Evolutionary conservation across 2,329 filamentous ascomycete genomes (phyloP).

Genomic region (Colletotrichum caudatum): DNA sequence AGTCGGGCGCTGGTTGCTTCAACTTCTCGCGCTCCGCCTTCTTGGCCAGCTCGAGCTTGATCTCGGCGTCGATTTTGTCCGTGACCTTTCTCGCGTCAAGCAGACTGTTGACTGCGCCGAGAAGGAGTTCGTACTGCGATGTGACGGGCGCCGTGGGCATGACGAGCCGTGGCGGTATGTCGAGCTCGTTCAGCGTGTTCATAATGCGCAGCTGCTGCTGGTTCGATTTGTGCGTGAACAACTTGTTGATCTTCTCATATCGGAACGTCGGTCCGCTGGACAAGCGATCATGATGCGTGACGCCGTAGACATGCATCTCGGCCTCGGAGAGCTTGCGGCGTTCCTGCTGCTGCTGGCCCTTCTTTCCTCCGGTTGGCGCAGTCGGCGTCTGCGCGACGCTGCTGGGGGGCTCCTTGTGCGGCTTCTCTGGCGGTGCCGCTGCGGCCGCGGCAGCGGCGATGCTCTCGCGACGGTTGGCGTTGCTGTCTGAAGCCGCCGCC

Average conservation of each 20-base stretch:
- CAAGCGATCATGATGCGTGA: conserved; percentile 86
- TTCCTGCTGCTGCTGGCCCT: conserved; percentile 63
- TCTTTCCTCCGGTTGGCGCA: conserved; percentile 62
- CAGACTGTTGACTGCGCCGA: conserved; percentile 74
- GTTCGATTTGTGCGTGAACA: conserved; percentile 80
- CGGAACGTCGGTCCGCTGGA: conserved; percentile 90
- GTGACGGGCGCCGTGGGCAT: conserved; percentile 82
- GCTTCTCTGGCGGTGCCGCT: conserved; percentile 44
- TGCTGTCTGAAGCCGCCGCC: conserved; percentile 50
- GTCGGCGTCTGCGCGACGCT: conserved; percentile 53
- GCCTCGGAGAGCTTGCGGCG: conserved; percentile 79
- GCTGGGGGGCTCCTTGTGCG: conserved; percentile 58
- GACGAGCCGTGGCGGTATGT: conserved; percentile 75
- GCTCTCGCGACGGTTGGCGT: conserved; percentile 62
- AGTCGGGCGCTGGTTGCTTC: conserved; percentile 32
- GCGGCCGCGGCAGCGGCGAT: conserved; percentile 56
- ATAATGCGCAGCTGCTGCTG: conserved; percentile 82
- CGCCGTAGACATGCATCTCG: conserved; percentile 84
- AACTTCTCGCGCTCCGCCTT: conserved; percentile 64
- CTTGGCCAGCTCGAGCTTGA: conserved; percentile 70
- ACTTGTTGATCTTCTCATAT: conserved; percentile 83
- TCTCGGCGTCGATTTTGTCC: conserved; percentile 81
- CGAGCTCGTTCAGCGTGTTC: conserved; percentile 77
- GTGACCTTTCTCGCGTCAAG: conserved; percentile 80
- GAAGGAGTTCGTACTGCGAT: conserved; percentile 76